Evolutionary conservation across 331 rosid species (phyloP), one percentile per base, ranked within the genome.

Genomic region (Malus hybrid): DNA sequence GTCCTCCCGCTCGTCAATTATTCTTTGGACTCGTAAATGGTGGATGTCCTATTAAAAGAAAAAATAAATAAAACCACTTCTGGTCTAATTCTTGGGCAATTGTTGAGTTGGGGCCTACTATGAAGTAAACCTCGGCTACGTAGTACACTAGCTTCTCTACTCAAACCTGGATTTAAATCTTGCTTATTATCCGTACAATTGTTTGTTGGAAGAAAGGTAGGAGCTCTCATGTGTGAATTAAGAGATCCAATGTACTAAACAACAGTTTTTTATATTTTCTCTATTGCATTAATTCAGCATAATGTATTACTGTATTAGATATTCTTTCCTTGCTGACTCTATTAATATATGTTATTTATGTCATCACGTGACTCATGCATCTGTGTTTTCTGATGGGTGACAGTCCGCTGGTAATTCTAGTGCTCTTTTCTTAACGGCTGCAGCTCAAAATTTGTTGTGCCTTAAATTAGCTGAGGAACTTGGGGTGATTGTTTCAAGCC

Each of bases 391-490:
- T 87, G 86, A 77, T 34, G 68, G 32, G 22, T 84, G 91, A 77
- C 96, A 94, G 97, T 80, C 93, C 79, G 86, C 97, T 72, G 86
- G 93, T 80, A 92, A 88, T 88, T 94, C 97, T 75, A 94, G 99
- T 82, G 97, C 99, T 84, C 99, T 94, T 78, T 94, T 88, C 96
- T 86, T 94, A 67, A 94, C 99, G 74, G 99, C 97, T 75, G 99
- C 99, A 34, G 99, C 99, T 74, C 99, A 94, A 88, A 94, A 92
- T 82, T 74, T 94, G 77, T 88, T 94, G 46, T 90, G 97, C 81
- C 36, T 94, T 57, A 89, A 89, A 86, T 81, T 94, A 80, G 99
- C 99, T 15, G 92, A 90, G 79, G 96, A 92, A 77, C 89, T 92
- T 69, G 97, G 97, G 77, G 91, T 94, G 66, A 68, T 84, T 70